Evolutionary conservation across 2,329 filamentous ascomycete genomes (phyloP).

Genomic region (Mollisia scopiformis): DNA sequence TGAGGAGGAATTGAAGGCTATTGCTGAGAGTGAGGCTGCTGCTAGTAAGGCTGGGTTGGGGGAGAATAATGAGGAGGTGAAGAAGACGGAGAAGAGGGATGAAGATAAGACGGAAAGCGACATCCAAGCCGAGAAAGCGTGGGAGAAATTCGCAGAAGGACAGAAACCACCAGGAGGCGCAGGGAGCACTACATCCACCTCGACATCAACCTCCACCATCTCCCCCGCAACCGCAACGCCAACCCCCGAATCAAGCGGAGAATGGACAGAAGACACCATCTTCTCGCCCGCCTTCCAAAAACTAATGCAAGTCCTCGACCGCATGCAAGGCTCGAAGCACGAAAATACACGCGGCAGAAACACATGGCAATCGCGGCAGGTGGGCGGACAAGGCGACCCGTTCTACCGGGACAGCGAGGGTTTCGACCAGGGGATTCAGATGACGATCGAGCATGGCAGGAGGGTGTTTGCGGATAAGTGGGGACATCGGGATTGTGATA

Average conservation of each 20-base stretch:
- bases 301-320: conserved; percentile 34
- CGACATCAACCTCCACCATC: not conserved
- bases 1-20: conserved; percentile 25
- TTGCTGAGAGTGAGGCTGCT: not conserved
- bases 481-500: conserved; percentile 49
- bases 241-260: no score
- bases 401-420: conserved; percentile 54
- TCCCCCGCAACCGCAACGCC: not conserved
- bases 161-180: not conserved
- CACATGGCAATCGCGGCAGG: conserved; percentile 55
- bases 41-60: not conserved
- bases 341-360: conserved; percentile 43
- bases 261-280: conserved; percentile 30
- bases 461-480: conserved; percentile 47
- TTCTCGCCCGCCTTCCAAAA: conserved; percentile 31
- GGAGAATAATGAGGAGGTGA: not conserved
- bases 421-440: conserved; percentile 46
- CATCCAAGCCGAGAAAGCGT: not conserved
- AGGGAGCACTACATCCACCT: not conserved
- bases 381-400: conserved; percentile 54
- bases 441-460: conserved; percentile 49
- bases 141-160: not conserved
- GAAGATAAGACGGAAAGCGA: not conserved
- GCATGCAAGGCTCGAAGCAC: conserved; percentile 37
- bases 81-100: not conserved